These are phyloP conservation scores for Fusarium brachygibbosum DNA, from an alignment of 2,329 filamentous ascomycete species.

Conservation along the genomic window DNA sequence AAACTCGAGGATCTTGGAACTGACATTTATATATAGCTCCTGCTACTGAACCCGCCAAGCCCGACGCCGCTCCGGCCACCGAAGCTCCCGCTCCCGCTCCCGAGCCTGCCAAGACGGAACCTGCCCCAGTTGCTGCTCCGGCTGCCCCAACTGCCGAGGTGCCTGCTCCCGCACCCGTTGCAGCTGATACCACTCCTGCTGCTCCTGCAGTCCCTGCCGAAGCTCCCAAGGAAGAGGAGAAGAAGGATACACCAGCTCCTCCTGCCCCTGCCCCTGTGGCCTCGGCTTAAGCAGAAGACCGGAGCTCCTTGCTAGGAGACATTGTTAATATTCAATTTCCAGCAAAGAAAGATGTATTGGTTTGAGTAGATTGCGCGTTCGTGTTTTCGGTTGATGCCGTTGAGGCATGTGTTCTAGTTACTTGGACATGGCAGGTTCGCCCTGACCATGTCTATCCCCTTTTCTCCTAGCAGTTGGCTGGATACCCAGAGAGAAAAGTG, in stretches of 20 bases:
- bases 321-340: not conserved
- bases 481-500: conserved; percentile 51
- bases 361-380: conserved; percentile 6
- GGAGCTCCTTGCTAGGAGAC: not conserved
- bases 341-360: conserved; percentile 10
- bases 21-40: conserved; percentile 40
- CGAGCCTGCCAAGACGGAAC: conserved; percentile 47
- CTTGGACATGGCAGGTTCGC: conserved; percentile 3
- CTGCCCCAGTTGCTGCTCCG: conserved; percentile 37
- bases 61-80: conserved; percentile 50
- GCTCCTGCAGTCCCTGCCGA: conserved; percentile 31
- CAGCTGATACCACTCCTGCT: conserved; percentile 29
- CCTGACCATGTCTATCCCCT: conserved; percentile 29
- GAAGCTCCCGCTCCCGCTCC: conserved; percentile 47
- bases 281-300: conserved; percentile 35
- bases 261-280: conserved; percentile 45
- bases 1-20: not conserved
- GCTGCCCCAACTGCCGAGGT: conserved; percentile 43
- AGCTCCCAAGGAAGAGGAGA: conserved; percentile 49
- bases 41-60: conserved; percentile 46
- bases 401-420: conserved; percentile 10
- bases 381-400: conserved; percentile 7
- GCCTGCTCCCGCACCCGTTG: conserved; percentile 44
- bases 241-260: conserved; percentile 44
- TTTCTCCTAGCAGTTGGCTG: conserved; percentile 50